Percentiles rank a stretch among this genome's conserved stretches.
Evolutionary conservation across 2,329 filamentous ascomycete species (phyloP).

Genomic region (Mycosphaerella sp.): DNA sequence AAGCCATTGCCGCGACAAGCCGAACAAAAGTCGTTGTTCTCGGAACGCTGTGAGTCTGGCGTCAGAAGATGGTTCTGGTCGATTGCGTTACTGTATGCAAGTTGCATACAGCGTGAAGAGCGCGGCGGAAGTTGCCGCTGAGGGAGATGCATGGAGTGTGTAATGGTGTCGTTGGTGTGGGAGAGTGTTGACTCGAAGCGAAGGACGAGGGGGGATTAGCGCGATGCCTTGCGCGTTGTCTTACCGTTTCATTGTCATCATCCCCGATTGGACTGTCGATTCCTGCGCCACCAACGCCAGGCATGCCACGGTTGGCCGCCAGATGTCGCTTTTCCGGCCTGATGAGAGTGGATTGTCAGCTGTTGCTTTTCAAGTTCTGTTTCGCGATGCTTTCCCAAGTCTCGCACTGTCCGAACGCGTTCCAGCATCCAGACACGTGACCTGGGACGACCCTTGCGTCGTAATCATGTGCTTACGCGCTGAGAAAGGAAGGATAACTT

Average conservation of each 20-base stretch:
- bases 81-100: slow-evolving; percentile 14
- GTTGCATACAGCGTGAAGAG: slow-evolving; percentile 16
- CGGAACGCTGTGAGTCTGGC: slow-evolving; percentile 34
- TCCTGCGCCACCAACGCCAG: slow-evolving; percentile 56
- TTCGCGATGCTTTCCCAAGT: slow-evolving; percentile 14
- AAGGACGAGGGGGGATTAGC: slow-evolving; percentile 31
- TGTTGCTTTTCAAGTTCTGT: slow-evolving; percentile 9
- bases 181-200: slow-evolving; percentile 35
- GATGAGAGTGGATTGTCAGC: slow-evolving; percentile 28
- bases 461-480: neutral
- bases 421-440: neutral
- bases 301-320: slow-evolving; percentile 61
- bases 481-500: slow-evolving; percentile 22
- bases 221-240: slow-evolving; percentile 33
- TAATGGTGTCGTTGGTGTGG: slow-evolving; percentile 17
- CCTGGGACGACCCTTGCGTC: neutral
- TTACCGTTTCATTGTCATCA: slow-evolving; percentile 52
- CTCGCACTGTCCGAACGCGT: slow-evolving; percentile 15
- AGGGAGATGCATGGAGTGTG: slow-evolving; percentile 29
- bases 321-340: slow-evolving; percentile 73
- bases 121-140: slow-evolving; percentile 24
- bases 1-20: slow-evolving; percentile 78
- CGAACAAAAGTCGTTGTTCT: slow-evolving; percentile 87
- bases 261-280: slow-evolving; percentile 56
- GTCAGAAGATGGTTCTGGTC: slow-evolving; percentile 33